phyloP scores from a whole-genome alignment of 192 early-diverging fungal genomes.

The Entomortierella chlamydospora region DNA sequence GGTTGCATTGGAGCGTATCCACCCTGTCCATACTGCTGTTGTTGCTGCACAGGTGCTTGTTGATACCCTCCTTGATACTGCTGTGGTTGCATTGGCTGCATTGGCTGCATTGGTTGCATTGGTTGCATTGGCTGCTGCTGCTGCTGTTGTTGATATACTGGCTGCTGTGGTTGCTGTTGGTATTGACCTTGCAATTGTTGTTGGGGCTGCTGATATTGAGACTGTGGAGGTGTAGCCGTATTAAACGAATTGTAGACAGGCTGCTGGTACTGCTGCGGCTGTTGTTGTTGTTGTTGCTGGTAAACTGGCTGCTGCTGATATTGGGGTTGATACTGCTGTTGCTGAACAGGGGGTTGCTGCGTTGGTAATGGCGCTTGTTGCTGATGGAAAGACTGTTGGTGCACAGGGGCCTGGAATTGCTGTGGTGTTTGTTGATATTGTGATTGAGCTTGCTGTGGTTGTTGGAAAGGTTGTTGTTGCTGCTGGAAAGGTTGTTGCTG shows the following conservation, averaged over 20 bases:
- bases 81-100: conserved; percentile 18
- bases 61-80: conserved; percentile 2
- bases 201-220: conserved; percentile 26
- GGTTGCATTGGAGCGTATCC: conserved; percentile 40
- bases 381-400: conserved; percentile 43
- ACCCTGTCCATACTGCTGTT: conserved; percentile 30
- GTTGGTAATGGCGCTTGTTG: conserved; percentile 12
- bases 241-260: conserved; percentile 12
- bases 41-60: conserved; percentile 10
- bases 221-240: conserved; percentile 24
- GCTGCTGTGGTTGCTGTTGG: conserved; percentile 7
- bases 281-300: conserved; percentile 20
- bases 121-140: conserved; percentile 28
- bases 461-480: conserved; percentile 12
- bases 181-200: conserved; percentile 20
- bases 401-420: conserved; percentile 23
- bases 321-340: conserved; percentile 20
- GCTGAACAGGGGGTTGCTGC: conserved; percentile 33
- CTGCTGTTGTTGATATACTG: conserved; percentile 20
- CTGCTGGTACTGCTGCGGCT: background rate
- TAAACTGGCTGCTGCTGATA: conserved; percentile 22
- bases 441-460: conserved; percentile 3
- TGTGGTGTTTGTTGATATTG: conserved; percentile 29
- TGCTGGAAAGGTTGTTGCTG: conserved; percentile 28
- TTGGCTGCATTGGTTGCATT: background rate